Evolutionary conservation across 2,329 filamentous ascomycete species (phyloP), one percentile per base, ranked within the genome.

Genomic region (Penicillium hordei): DNA sequence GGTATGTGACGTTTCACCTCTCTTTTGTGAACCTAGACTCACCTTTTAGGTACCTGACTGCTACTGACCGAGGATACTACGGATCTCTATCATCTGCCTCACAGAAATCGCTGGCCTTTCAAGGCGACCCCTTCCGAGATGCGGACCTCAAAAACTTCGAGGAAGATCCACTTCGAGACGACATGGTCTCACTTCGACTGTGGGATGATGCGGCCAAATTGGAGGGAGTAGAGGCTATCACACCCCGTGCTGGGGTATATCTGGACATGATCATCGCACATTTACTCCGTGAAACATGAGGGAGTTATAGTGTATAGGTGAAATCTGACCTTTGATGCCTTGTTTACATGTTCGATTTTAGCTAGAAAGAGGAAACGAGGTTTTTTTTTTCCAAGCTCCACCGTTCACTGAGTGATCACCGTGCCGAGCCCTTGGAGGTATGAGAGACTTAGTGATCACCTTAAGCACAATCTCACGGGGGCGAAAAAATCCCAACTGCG

Each of bases 191-290:
- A 1, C 59, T 76, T 17, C 67, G 75, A 19, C 61, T 68, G 43
- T 77, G 73, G 72, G 75, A 76, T 58, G 75, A 76, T 64, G 60
- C 59, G 9, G 74, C 74, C 0, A 77, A 76, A 57, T 59, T 74
- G 34, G 66, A 61, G 21, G 70, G 62, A 0, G 50, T 70, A 42
- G 61, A 68, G 57, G 57, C 59, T 19, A 56, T 36, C 2, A 73
- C 67, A 4, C 71, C 70, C n/a, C 66, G 70, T 8, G 66, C 68
- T 13, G 21, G 55, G 15, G 25, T 59, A 0, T 73, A 74, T 62
- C 36, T 65, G 34, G 59, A 64, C 25, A 65, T 72, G 57, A 69
- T 73, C 13, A 51, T 43, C 31, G 55, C 33, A 13, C 70, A 74
- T 64, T 57, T 73, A 53, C 25, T n/a, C 4, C 10, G 8, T n/a